phyloP scores from a whole-genome alignment of 75 land plant species.

The Picea glauca region DNA sequence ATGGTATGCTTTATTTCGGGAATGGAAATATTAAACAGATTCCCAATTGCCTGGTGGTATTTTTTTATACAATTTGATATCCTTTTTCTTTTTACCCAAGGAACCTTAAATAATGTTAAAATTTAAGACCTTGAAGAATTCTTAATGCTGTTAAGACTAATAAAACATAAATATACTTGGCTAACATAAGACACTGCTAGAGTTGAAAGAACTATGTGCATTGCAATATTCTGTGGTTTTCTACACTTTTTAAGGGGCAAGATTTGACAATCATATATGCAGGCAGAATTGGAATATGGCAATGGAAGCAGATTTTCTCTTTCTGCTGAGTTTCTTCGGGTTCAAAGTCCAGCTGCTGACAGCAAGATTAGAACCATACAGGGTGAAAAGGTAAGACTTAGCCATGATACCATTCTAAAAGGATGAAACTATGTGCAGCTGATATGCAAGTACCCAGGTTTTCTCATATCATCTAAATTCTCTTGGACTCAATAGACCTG shows the following conservation, averaged over 20 bases:
- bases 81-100: too few relatives aligned
- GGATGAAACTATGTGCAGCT: neutral
- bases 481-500: neutral
- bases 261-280: slow-evolving; percentile 9
- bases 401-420: neutral
- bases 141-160: too few relatives aligned
- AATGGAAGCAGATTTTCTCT: slow-evolving; percentile 55
- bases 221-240: too few relatives aligned
- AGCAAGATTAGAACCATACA: slow-evolving; percentile 70
- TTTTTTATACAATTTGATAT: too few relatives aligned
- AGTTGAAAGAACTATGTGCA: too few relatives aligned
- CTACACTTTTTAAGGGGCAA: neutral
- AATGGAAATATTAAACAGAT: too few relatives aligned
- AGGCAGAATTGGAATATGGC: slow-evolving; percentile 81
- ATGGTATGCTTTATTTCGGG: too few relatives aligned
- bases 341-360: slow-evolving; percentile 91
- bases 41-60: too few relatives aligned
- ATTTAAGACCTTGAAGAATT: too few relatives aligned
- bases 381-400: slow-evolving; percentile 57
- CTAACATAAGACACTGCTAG: too few relatives aligned
- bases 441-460: neutral
- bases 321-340: slow-evolving; percentile 83
- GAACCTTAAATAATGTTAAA: too few relatives aligned
- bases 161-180: too few relatives aligned
- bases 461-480: neutral